Conservation (phyloP, 805 yeast species). For the Teunomyces panamensis region DNA sequence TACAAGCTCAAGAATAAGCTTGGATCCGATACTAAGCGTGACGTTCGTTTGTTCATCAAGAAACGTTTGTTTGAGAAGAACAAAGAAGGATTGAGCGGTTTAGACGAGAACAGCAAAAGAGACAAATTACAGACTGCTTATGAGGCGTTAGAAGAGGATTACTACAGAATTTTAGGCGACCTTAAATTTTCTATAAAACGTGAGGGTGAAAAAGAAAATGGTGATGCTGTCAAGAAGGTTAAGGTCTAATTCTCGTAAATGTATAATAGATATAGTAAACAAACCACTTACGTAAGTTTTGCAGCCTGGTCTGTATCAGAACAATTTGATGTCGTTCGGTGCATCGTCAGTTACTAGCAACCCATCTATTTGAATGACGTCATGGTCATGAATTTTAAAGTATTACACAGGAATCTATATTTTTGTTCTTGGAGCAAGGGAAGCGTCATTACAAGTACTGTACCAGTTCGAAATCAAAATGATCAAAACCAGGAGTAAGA, state of each 20-base stretch:
- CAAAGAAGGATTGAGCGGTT: conserved; percentile 66
- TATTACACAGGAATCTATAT: neutral
- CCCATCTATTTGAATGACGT: neutral
- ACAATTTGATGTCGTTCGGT: neutral
- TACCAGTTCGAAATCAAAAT: no score
- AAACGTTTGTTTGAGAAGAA: conserved; percentile 74
- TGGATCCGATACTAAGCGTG: conserved; percentile 27
- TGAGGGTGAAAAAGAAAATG: neutral
- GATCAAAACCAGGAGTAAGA: no score
- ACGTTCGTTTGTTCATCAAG: conserved; percentile 63
- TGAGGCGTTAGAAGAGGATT: conserved; percentile 66
- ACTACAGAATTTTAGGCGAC: conserved; percentile 52
- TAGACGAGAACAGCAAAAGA: conserved; percentile 60
- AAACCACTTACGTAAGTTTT: neutral
- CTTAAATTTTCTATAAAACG: conserved; percentile 20
- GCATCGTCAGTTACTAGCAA: conserved; percentile 4
- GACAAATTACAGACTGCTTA: conserved; percentile 78
- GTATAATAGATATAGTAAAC: neutral
- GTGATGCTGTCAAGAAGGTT: neutral
- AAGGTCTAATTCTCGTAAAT: conserved; percentile 1
- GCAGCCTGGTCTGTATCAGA: neutral
- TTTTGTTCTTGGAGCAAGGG: neutral
- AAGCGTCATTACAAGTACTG: neutral
- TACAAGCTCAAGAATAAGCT: conserved; percentile 29
- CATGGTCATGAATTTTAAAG: neutral